Conservation (phyloP, 2,329 filamentous ascomycete genomes). For the Phyllachora maydis region DNA sequence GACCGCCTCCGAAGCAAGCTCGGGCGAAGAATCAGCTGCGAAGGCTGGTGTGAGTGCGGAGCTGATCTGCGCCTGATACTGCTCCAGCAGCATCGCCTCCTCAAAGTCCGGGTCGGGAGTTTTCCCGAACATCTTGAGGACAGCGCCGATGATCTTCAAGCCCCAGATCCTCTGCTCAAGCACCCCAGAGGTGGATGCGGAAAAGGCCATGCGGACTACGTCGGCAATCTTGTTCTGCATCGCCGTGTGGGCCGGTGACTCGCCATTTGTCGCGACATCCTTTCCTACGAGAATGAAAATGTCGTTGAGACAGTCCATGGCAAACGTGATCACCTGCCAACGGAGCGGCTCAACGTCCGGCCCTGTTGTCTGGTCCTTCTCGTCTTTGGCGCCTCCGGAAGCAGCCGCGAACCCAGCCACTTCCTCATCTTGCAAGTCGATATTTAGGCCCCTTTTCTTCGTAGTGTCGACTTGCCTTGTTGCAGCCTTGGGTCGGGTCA, state of each 20-base stretch:
- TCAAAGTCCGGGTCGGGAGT: conserved; percentile 91
- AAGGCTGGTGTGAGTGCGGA: conserved; percentile 93
- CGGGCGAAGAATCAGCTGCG: conserved; percentile 84
- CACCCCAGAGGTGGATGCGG: conserved; percentile 84
- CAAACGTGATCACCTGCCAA: conserved; percentile 92
- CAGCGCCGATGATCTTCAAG: conserved; percentile 78
- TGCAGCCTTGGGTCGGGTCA: conserved; percentile 54
- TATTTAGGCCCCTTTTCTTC: conserved; percentile 27
- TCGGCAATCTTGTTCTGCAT: conserved; percentile 75
- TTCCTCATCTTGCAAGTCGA: conserved; percentile 90
- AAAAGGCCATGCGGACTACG: conserved; percentile 91
- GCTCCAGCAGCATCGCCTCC: conserved; percentile 89
- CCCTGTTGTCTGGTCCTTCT: conserved; percentile 24
- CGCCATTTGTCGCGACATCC: conserved; percentile 57
- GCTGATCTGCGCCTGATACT: conserved; percentile 96
- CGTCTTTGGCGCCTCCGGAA: conserved; percentile 35
- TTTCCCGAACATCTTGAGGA: conserved; percentile 90
- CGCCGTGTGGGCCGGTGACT: conserved; percentile 56
- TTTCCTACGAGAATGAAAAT: conserved; percentile 62
- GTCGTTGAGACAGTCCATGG: conserved; percentile 72
- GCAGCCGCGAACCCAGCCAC: conserved; percentile 86
- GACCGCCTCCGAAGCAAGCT: conserved; percentile 85
- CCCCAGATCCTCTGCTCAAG: conserved; percentile 80
- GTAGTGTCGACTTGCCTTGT: no score
- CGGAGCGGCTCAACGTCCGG: conserved; percentile 70